Conservation (phyloP, 1,284 basidiomycete species). For the Coniferiporia weirii region DNA sequence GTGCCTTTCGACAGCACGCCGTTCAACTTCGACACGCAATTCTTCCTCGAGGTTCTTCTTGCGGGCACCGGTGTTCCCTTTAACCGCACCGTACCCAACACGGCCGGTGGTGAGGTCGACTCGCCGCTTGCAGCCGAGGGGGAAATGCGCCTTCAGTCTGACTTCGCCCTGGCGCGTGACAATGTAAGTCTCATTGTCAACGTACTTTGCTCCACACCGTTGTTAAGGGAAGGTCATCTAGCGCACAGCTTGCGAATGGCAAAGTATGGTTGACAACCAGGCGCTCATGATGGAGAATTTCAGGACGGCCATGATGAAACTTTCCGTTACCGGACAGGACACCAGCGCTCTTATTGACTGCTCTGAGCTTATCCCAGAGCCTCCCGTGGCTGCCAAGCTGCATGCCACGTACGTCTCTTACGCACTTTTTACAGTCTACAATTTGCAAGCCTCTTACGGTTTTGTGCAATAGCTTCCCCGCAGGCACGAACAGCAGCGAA, state of each 20-base stretch:
- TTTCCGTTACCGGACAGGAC: conserved; percentile 31
- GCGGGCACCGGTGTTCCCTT: conserved; percentile 18
- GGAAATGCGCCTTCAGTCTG: conserved; percentile 17
- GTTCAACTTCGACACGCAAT: conserved; percentile 21
- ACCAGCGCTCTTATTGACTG: conserved; percentile 29
- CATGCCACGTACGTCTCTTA: not conserved
- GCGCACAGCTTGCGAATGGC: conserved; percentile 21
- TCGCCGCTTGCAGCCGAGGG: conserved; percentile 5
- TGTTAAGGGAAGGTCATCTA: not conserved
- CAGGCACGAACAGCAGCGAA: conserved; percentile 12
- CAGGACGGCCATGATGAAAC: conserved; percentile 30
- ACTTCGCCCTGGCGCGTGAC: conserved; percentile 18
- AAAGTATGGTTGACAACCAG: conserved; percentile 17
- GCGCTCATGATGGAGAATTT: conserved; percentile 10
- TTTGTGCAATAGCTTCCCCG: conserved; percentile 14
- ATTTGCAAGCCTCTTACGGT: not conserved
- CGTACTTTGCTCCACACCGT: not conserved
- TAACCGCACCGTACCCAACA: conserved; percentile 4
- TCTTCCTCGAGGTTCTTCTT: conserved; percentile 21
- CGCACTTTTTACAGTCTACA: not conserved
- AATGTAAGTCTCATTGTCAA: not conserved
- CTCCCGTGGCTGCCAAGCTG: not conserved
- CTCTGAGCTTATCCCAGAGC: conserved; percentile 30
- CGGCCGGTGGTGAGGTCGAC: conserved; percentile 8
- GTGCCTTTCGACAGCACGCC: conserved; percentile 21